Evolutionary conservation across 352 stramenopile genomes (phyloP), one percentile per base, ranked within the genome.

Genomic region (Pythium graminicola): DNA sequence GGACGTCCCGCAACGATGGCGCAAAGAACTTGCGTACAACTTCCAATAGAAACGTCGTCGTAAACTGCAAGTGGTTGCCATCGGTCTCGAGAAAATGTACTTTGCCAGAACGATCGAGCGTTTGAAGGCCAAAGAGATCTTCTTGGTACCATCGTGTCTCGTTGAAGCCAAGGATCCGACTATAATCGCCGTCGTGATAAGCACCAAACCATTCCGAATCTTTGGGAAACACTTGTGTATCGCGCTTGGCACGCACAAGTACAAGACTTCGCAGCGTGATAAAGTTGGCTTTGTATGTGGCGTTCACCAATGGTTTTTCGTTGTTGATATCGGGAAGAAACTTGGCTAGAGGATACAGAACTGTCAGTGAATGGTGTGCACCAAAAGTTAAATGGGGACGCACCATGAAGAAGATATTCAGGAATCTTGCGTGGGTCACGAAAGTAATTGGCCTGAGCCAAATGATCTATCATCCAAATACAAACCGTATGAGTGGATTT

Each of bases 371-470:
- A 17, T 4, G 14, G 11, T 28, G 28, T 29, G 13, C 19, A 10
- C 6, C 14, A 20, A 29, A 10, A 7, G 33, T 6, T 6, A 6
- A 19, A 29, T 22, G 6, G 2, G 2, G 19, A 58, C 56, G 4
- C 65, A 89, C 85, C 76, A 41, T 85, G 64, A 9, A 72, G 65
- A 13, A 91, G 58, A 42, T 89, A 95, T 14, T 78, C 71, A 16
- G 70, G 38, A 32, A 92, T 87, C 35, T 72, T 71, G 17, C 76
- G 65, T 10, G 91, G 89, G 63, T 97, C 86, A 20, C 92, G 82
- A 61, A 89, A 97, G 70, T 98, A 98, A 60, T 98, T 96, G 24
- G 89, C 76, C 66, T 98, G 93, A 24, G 93, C 92, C 24, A 93
- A 50, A 32, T 73, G 73, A 23, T 80, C 81, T 92, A 44, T 10